These are phyloP conservation scores for Sanguinoderma infundibulare DNA, from an alignment of 1,284 basidiomycete species.

Conservation along the genomic window DNA sequence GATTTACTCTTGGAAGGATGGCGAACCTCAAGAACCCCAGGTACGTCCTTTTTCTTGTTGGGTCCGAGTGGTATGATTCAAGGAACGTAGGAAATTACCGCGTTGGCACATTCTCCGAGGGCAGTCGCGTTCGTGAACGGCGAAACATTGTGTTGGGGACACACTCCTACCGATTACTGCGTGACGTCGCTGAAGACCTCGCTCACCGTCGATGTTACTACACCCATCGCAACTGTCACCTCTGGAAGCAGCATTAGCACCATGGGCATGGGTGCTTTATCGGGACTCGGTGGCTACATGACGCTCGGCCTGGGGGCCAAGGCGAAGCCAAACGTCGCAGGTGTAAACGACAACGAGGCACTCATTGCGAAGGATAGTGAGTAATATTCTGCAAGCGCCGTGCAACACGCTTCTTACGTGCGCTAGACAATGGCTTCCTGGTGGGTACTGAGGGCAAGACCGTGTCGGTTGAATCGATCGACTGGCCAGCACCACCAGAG, in stretches of 20 bases:
- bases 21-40: constrained; percentile 76
- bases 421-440: constrained; percentile 73
- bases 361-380: constrained; percentile 83
- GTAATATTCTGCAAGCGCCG: constrained; percentile 28
- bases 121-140: constrained; percentile 70
- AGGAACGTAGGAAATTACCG: constrained; percentile 64
- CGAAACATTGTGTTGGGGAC: constrained; percentile 74
- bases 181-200: constrained; percentile 71
- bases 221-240: constrained; percentile 49
- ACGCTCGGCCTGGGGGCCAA: constrained; percentile 79
- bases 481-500: constrained; percentile 85
- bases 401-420: not conserved
- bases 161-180: constrained; percentile 75
- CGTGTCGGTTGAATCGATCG: constrained; percentile 61
- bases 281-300: constrained; percentile 88
- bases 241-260: constrained; percentile 45
- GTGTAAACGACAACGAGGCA: constrained; percentile 69
- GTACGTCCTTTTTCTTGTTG: constrained; percentile 44
- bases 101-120: constrained; percentile 85
- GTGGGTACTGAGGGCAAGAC: constrained; percentile 73
- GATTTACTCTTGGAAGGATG: constrained; percentile 87
- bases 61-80: not conserved
- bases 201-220: constrained; percentile 59
- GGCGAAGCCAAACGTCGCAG: constrained; percentile 68
- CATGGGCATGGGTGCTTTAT: constrained; percentile 72